Percentiles rank a stretch among this genome's conserved stretches.
These are phyloP conservation scores for Trichoderma sp. DNA, from an alignment of 2,329 filamentous ascomycete genomes.

Conservation along the genomic window DNA sequence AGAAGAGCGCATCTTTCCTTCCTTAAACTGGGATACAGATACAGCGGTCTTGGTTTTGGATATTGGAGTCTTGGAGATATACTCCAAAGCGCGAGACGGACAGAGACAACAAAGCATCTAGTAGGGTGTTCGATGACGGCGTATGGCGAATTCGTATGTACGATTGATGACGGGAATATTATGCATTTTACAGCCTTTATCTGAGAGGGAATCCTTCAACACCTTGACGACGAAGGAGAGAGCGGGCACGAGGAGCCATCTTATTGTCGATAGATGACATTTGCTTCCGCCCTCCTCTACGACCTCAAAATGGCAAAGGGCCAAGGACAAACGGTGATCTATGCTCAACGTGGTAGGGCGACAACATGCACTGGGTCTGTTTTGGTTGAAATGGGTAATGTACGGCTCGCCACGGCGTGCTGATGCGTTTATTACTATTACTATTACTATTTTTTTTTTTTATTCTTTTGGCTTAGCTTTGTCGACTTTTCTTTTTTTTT, in stretches of 20 bases:
- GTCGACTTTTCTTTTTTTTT: neutral
- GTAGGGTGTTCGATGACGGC: neutral
- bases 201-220: neutral
- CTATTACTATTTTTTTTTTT: neutral
- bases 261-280: neutral
- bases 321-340: neutral
- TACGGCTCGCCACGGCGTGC: neutral
- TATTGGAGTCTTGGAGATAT: slow-evolving; percentile 14
- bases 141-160: slow-evolving; percentile 21
- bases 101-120: neutral
- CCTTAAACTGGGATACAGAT: slow-evolving; percentile 22
- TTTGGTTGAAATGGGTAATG: neutral
- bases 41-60: neutral
- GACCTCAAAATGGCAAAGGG: neutral
- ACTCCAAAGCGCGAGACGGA: neutral
- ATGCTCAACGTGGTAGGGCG: neutral
- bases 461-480: neutral
- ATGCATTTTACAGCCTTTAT: slow-evolving; percentile 8
- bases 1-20: slow-evolving; percentile 60
- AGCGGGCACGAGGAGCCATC: neutral
- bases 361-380: neutral
- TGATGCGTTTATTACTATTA: neutral
- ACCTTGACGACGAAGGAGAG: neutral
- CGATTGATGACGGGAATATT: slow-evolving; percentile 21
- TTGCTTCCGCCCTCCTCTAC: neutral